Percentiles rank a stretch among this genome's conserved stretches.
Conservation (phyloP, 1,284 basidiomycete species). For the Ustilago vetiveriae region DNA sequence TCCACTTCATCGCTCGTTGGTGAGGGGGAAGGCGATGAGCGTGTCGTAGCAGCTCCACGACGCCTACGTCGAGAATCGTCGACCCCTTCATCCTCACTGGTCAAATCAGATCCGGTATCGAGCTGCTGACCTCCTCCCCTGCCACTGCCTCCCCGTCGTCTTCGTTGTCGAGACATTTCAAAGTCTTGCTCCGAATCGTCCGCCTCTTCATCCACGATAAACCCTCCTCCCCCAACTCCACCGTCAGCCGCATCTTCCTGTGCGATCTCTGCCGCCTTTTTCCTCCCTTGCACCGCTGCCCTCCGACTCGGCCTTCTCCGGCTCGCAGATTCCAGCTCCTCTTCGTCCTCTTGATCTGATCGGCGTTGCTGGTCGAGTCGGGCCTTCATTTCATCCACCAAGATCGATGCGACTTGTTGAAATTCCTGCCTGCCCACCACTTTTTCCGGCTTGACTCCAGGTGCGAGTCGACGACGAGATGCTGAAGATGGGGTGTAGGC, state of each 20-base stretch:
- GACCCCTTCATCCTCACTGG: conserved; percentile 12
- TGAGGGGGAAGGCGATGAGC: conserved; percentile 2
- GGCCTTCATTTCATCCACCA: conserved; percentile 18
- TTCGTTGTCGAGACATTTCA: conserved; percentile 1
- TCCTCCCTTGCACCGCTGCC: conserved; percentile 30
- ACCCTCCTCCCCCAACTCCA: conserved; percentile 29
- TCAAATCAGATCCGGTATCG: conserved; percentile 24
- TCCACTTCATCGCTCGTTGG: conserved; percentile 1
- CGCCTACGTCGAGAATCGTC: conserved; percentile 7
- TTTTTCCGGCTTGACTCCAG: conserved; percentile 30
- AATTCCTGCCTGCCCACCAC: conserved; percentile 51
- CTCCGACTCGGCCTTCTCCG: conserved; percentile 20
- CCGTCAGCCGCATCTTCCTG: conserved; percentile 6
- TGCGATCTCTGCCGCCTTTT: conserved; percentile 20
- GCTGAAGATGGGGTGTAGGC: conserved; percentile 32
- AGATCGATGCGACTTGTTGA: conserved; percentile 38
- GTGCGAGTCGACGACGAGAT: conserved; percentile 11
- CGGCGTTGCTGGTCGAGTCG: neutral
- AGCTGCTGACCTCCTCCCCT: no score
- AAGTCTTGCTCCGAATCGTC: conserved; percentile 44
- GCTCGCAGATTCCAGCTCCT: conserved; percentile 1
- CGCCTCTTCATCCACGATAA: conserved; percentile 23
- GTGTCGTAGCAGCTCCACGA: neutral
- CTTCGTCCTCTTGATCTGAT: neutral
- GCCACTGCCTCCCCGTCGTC: no score